Evolutionary conservation across 2,329 filamentous ascomycete genomes (phyloP).

Genomic region (Cercospora zeina): DNA sequence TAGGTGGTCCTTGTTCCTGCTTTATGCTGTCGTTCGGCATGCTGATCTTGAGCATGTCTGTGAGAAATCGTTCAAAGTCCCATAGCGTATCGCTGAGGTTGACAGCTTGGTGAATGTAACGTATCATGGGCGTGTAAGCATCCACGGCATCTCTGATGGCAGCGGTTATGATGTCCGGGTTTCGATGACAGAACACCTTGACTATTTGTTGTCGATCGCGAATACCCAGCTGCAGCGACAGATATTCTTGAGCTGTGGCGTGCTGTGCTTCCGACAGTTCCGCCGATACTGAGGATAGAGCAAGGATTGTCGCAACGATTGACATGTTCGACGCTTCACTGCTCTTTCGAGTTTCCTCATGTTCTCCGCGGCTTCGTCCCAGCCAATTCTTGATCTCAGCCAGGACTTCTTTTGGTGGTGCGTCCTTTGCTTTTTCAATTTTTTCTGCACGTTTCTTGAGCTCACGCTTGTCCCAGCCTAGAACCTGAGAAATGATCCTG

Average conservation of each 20-base stretch:
- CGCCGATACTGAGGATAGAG: constrained; percentile 49
- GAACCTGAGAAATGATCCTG: constrained; percentile 71
- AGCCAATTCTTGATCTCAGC: constrained; percentile 62
- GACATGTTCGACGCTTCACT: constrained; percentile 60
- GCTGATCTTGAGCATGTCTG: constrained; percentile 65
- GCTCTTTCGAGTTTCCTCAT: constrained; percentile 59
- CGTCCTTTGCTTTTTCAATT: constrained; percentile 63
- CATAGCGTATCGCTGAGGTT: constrained; percentile 69
- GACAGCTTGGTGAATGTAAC: constrained; percentile 67
- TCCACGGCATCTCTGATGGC: constrained; percentile 64
- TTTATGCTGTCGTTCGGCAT: constrained; percentile 39
- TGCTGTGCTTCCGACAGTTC: constrained; percentile 63
- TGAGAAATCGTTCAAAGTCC: constrained; percentile 67
- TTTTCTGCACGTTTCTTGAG: constrained; percentile 65
- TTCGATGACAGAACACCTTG: constrained; percentile 64
- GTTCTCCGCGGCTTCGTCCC: constrained; percentile 54
- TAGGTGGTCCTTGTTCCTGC: constrained; percentile 49
- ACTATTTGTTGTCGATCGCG: constrained; percentile 73
- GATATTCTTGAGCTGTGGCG: constrained; percentile 65
- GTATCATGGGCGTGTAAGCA: constrained; percentile 73
- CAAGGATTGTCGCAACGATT: constrained; percentile 67
- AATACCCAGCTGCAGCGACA: constrained; percentile 68
- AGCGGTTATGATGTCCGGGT: constrained; percentile 71
- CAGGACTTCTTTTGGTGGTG: constrained; percentile 62
- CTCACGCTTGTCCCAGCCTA: constrained; percentile 71